Evolutionary conservation across 805 yeast species (phyloP), one percentile per base, ranked within the genome.

Genomic region (Candida nonsorbophila): DNA sequence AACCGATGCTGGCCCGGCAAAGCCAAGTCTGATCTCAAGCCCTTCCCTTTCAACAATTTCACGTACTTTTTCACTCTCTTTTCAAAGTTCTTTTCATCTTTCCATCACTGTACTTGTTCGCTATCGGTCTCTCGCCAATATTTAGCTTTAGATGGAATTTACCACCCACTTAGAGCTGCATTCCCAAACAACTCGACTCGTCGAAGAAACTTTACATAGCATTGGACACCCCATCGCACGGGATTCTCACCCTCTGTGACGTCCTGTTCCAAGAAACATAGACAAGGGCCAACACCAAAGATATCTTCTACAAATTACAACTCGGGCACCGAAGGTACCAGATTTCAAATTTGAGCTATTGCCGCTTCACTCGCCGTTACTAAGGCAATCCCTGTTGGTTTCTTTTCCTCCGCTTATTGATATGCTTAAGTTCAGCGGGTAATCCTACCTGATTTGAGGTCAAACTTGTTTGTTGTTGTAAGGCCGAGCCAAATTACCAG

Each of bases 61-160:
- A 59, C 64, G 62, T 58, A 53, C 62, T 58, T 48, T 56, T 58
- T 55, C 62, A 57, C 64, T 57, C 63, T 53, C 63, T 57, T 56
- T 56, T 55, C 62, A 57, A 54, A 54, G 62, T 57, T 47, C 63
- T 56, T 58, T 58, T 58, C 63, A 59, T 58, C 65, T 58, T 57
- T 59, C 63, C 63, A 49, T 59, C 63, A 59, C 64, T 54, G 62
- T 59, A 58, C 65, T 57, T 59, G 65, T 58, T 58, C 62, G 62
- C 62, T 59, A 59, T 58, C 65, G 63, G 65, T 58, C 63, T 57
- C 65, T 57, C 62, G 62, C 67, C 63, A 55, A 57, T 57, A 58
- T 58, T 58, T 54, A 59, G 65, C 64, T 53, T 59, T 55, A 56
- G 24, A 22, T 55, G 64, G 63, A 55, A 51, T 53, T 44, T 48